These are phyloP conservation scores for Vigna unguiculata DNA, from an alignment of 306 rosid genomes.

Conservation along the genomic window DNA sequence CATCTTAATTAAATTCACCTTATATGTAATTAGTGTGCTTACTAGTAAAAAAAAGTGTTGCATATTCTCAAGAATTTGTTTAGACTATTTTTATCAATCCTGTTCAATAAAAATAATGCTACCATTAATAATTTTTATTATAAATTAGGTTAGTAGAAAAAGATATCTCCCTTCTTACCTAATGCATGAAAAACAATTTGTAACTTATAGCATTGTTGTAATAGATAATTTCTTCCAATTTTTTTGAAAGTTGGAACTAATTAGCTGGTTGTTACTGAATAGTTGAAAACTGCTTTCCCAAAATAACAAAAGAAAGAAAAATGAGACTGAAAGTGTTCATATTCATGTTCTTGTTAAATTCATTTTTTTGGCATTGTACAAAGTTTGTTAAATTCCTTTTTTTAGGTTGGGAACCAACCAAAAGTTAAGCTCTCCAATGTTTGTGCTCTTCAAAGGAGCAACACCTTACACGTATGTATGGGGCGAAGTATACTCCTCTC, in stretches of 20 bases:
- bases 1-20: no score
- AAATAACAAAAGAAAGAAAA: not conserved
- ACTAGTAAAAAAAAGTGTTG: no score
- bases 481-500: constrained; percentile 77
- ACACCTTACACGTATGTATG: constrained; percentile 58
- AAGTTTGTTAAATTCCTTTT: constrained; percentile 34
- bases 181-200: constrained; percentile 1
- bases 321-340: not conserved
- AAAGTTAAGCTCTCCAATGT: constrained; percentile 44
- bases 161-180: not conserved
- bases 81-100: no score
- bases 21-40: no score
- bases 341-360: not conserved
- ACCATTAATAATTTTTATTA: no score
- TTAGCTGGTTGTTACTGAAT: constrained; percentile 6
- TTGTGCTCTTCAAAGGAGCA: constrained; percentile 45
- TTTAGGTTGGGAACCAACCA: constrained; percentile 38
- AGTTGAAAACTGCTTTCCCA: constrained; percentile 22
- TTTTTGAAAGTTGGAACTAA: not conserved
- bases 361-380: not conserved
- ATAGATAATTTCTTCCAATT: not conserved
- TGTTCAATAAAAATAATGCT: no score
- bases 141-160: no score
- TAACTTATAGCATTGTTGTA: not conserved
- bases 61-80: no score